Base-by-base conservation (phyloP, 2,329 filamentous ascomycete genomes). In the Paecilomyces dactylethromorphus region DNA sequence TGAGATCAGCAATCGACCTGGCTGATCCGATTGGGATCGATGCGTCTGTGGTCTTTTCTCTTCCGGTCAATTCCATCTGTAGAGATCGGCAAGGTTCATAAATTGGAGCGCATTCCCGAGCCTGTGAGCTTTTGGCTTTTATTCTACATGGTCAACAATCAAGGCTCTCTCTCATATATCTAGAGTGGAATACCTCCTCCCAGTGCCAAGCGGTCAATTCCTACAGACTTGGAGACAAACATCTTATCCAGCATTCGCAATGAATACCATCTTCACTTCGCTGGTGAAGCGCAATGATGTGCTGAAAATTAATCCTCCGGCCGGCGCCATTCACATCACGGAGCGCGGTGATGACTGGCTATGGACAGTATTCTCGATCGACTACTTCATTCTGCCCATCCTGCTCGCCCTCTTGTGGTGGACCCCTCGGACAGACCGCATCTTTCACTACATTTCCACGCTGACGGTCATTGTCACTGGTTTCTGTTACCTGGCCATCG, bases 301-400 rank as follows among this genome's bases (percentile, higher is more conserved):
- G 35, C 35, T 39, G 1, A 39, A 39, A 39, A 13, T 15, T 39
- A 54, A 54, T 32, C 53, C 53, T 3, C 22, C 22, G 4, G 10
- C 53, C 5, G 22, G 63, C 58, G 60, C 66, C 51, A 68, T 65
- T 59, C 66, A 68, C 55, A 64, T 68, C 55, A 68, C 65, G 15
- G 54, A 53, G 21, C 60, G 58, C 32, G 66, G 66, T 24, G n/a
- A 13, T 39, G 35, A 39, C n/a, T 39, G 35, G 35, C 7, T 39
- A n/a, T 39, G 35, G 35, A 39, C 35, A 2, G 35, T 39, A 6
- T 39, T 39, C n/a, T 13, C 35, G 13, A 3, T 39, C 13, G 35
- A 39, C 35, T 39, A 39, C 35, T 39, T 39, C 35, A 6, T 13
- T 12, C 35, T 39, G 1, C 1, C 7, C n/a, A 39, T 39, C 35